Conservation (phyloP, 2,329 filamentous ascomycete species). For the Xylaria sp. region DNA sequence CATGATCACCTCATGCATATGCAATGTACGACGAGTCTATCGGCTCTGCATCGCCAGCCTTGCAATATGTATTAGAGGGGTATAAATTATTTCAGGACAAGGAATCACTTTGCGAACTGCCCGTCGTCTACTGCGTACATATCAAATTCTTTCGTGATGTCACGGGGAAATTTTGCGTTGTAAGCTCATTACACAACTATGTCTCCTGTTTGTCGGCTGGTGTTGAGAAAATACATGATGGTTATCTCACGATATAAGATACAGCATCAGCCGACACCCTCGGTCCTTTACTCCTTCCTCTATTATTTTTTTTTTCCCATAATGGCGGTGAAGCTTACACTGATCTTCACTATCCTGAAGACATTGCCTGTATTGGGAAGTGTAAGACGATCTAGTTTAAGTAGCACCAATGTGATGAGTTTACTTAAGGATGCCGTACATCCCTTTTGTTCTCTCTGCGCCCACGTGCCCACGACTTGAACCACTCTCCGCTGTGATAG, state of each 20-base stretch:
- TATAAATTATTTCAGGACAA: not conserved
- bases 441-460: not conserved
- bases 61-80: not conserved
- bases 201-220: not conserved
- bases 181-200: not conserved
- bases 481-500: not conserved
- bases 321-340: constrained; percentile 15
- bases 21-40: constrained; percentile 8
- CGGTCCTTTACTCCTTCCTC: not conserved
- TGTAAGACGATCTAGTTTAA: constrained; percentile 5
- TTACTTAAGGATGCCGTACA: not conserved
- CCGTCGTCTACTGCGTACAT: not conserved
- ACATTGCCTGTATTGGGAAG: constrained; percentile 3
- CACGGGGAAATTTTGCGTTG: not conserved
- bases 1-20: constrained; percentile 19
- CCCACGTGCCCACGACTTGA: not conserved
- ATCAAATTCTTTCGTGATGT: not conserved
- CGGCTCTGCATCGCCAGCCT: not conserved
- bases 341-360: not conserved
- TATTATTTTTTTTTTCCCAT: not conserved
- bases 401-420: not conserved
- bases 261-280: constrained; percentile 21
- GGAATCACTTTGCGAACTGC: constrained; percentile 13
- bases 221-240: not conserved
- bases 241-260: constrained; percentile 15